Conservation (phyloP, 768 basidiomycete genomes). For the Trametes coccinea region DNA sequence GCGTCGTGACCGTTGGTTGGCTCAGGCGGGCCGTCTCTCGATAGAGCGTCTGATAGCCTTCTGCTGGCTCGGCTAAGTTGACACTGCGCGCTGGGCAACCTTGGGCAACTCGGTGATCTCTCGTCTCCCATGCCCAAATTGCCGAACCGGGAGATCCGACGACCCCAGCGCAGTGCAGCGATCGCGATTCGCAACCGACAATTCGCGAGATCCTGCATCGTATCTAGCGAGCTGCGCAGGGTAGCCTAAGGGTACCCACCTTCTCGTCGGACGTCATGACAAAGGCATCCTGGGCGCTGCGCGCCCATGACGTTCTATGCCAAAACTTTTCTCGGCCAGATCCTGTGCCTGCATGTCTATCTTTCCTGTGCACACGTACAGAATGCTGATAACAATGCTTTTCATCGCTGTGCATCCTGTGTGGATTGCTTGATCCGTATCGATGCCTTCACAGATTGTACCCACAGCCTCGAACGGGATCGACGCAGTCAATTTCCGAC, state of each 20-base stretch:
- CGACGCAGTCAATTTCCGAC: slow-evolving; percentile 89
- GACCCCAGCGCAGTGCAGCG: slow-evolving; percentile 4
- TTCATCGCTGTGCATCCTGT: slow-evolving; percentile 12
- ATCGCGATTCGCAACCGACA: slow-evolving; percentile 10
- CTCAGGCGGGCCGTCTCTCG: slow-evolving; percentile 7
- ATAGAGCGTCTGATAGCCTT: slow-evolving; percentile 20
- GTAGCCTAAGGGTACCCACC: neutral
- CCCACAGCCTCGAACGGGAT: slow-evolving; percentile 74
- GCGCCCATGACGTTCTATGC: neutral
- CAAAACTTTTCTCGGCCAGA: slow-evolving; percentile 15
- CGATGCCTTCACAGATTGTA: slow-evolving; percentile 58
- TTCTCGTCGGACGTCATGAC: slow-evolving; percentile 7
- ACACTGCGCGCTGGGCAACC: slow-evolving; percentile 12
- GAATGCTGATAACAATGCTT: slow-evolving; percentile 26
- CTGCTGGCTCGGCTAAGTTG: slow-evolving; percentile 11
- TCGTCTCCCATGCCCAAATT: slow-evolving; percentile 6
- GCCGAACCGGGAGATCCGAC: slow-evolving; percentile 17
- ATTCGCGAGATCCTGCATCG: slow-evolving; percentile 8
- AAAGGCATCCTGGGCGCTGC: neutral
- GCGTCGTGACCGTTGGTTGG: slow-evolving; percentile 13
- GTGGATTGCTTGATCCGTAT: neutral
- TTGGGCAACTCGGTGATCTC: slow-evolving; percentile 20
- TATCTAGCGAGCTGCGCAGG: slow-evolving; percentile 11
- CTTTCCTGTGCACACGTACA: slow-evolving; percentile 1
- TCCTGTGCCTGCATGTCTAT: slow-evolving; percentile 18